phyloP scores from a whole-genome alignment of 1,139 yeast species.

The Nakaseomyces kungkrabaensis region DNA sequence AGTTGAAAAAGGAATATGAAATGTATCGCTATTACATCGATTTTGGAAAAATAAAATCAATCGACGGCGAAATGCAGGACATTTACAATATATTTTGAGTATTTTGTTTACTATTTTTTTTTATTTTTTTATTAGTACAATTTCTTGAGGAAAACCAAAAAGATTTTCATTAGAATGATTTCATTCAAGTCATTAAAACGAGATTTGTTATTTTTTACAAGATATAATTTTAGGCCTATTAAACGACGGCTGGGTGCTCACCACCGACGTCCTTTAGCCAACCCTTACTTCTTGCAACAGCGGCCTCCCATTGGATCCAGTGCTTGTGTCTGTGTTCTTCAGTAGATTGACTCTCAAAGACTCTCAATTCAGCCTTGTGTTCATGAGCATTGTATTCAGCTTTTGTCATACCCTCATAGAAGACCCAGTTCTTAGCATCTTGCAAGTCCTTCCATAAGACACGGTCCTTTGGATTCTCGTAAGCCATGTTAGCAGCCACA shows the following conservation, averaged over 20 bases:
- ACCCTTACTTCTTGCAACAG: conserved; percentile 64
- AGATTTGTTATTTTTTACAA: not conserved
- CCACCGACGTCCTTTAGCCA: conserved; percentile 42
- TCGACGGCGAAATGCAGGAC: not conserved
- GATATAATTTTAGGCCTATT: not conserved
- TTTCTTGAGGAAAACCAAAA: not conserved
- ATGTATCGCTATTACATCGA: not conserved
- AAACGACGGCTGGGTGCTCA: conserved; percentile 5
- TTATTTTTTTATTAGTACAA: not conserved
- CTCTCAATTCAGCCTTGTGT: conserved; percentile 14
- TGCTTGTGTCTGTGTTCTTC: conserved; percentile 51
- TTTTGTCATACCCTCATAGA: conserved; percentile 27
- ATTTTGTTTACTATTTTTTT: not conserved
- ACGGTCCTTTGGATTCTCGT: conserved; percentile 41
- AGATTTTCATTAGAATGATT: not conserved
- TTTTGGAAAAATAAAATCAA: not conserved
- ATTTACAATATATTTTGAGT: not conserved
- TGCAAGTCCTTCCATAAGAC: conserved; percentile 68
- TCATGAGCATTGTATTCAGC: conserved; percentile 15
- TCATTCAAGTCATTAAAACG: not conserved
- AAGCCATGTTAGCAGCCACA: conserved; percentile 82
- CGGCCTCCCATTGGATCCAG: conserved; percentile 77
- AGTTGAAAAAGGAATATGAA: not conserved
- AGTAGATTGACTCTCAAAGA: conserved; percentile 49
- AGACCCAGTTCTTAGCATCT: conserved; percentile 40